Evolutionary conservation across 345 rosid genomes (phyloP).

Genomic region (Salix exigua): DNA sequence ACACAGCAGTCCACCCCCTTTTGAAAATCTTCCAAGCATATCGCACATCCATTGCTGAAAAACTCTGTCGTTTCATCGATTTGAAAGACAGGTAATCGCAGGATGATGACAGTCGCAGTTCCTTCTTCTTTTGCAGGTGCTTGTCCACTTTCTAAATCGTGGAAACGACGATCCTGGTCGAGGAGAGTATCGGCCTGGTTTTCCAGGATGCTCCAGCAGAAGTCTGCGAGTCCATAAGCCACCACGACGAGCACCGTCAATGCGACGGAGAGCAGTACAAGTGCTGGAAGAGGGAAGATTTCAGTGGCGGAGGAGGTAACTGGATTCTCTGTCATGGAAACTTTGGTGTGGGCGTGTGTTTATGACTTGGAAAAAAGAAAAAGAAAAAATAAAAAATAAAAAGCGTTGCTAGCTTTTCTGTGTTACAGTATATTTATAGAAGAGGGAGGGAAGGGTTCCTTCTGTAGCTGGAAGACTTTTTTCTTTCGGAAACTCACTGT

Average conservation of each 20-base stretch:
- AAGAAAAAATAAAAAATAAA: no score
- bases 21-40: constrained; percentile 12
- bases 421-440: not conserved
- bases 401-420: not conserved
- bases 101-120: not conserved
- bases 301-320: not conserved
- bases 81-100: not conserved
- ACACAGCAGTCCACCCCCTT: not conserved
- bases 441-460: not conserved
- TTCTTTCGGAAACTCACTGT: not conserved
- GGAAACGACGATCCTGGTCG: not conserved
- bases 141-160: not conserved
- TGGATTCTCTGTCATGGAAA: not conserved
- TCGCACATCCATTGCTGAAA: constrained; percentile 19
- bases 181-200: not conserved
- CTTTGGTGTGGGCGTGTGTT: not conserved
- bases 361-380: not conserved
- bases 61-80: not conserved
- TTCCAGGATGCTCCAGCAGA: not conserved
- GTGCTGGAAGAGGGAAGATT: not conserved
- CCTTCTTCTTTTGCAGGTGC: not conserved
- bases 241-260: not conserved
- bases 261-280: not conserved
- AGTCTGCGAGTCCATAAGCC: not conserved
- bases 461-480: not conserved